Percentiles rank a stretch among this genome's conserved stretches.
phyloP scores from a whole-genome alignment of 129 eudicot genomes.

The Kitagawia praeruptora region DNA sequence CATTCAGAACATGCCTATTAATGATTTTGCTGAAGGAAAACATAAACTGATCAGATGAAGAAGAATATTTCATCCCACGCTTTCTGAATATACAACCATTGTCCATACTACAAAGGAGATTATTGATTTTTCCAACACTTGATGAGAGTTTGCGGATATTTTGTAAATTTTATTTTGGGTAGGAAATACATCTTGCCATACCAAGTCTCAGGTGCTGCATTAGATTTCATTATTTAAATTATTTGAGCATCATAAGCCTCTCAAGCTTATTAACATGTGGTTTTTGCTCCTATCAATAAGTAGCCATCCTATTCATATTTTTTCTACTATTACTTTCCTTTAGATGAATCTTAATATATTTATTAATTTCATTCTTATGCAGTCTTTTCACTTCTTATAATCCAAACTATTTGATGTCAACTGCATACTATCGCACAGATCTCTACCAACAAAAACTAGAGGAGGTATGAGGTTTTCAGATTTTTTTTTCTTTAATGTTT shows the following conservation, averaged over 20 bases:
- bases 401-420: constrained; percentile 72
- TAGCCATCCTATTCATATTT: not conserved
- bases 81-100: not conserved
- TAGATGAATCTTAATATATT: not conserved
- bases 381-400: constrained; percentile 81
- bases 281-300: not conserved
- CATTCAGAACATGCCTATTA: not conserved
- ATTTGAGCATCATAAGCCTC: not conserved
- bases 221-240: not conserved
- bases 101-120: not conserved
- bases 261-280: not conserved
- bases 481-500: not conserved
- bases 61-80: not conserved
- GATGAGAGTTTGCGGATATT: not conserved
- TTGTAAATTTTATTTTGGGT: not conserved
- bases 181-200: not conserved
- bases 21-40: not conserved
- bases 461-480: constrained; percentile 45
- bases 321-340: not conserved
- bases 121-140: not conserved
- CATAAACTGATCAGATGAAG: not conserved
- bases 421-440: constrained; percentile 90
- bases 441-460: constrained; percentile 60
- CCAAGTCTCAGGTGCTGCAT: not conserved
- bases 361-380: constrained; percentile 18